Evolutionary conservation across 2,329 filamentous ascomycete species (phyloP).

Genomic region (Sclerotinia nivalis): DNA sequence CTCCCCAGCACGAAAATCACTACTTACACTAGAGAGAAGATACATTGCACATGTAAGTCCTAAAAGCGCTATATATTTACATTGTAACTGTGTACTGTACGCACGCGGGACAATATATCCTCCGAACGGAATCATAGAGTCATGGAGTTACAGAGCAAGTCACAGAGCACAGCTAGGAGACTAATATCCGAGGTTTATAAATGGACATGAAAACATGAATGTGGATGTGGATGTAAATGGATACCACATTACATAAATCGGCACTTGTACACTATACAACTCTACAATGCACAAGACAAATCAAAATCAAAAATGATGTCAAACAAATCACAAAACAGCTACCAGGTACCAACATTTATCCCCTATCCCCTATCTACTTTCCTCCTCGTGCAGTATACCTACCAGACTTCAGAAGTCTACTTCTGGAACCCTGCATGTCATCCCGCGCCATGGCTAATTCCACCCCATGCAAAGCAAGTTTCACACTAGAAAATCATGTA

Average conservation of each 20-base stretch:
- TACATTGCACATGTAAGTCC: not conserved
- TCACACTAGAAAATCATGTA: not conserved
- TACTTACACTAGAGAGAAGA: not conserved
- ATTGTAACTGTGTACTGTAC: not conserved
- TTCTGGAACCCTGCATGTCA: not conserved
- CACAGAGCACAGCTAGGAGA: not conserved
- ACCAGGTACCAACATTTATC: not conserved
- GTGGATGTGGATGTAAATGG: not conserved
- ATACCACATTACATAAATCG: not conserved
- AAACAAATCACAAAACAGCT: not conserved
- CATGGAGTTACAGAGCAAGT: not conserved
- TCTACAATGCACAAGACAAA: not conserved
- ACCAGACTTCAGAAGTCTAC: not conserved
- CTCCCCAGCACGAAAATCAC: not conserved
- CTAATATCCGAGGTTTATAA: not conserved
- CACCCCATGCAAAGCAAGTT: conserved; percentile 5
- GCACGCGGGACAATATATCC: not conserved
- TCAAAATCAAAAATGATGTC: not conserved
- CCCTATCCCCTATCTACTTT: not conserved
- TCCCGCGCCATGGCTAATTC: not conserved
- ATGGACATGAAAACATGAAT: not conserved
- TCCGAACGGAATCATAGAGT: not conserved
- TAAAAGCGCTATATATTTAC: not conserved
- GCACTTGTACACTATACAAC: not conserved
- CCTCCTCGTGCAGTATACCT: not conserved